phyloP scores from a whole-genome alignment of 176 grass and related monocot species.

The Cymbopogon citratus region DNA sequence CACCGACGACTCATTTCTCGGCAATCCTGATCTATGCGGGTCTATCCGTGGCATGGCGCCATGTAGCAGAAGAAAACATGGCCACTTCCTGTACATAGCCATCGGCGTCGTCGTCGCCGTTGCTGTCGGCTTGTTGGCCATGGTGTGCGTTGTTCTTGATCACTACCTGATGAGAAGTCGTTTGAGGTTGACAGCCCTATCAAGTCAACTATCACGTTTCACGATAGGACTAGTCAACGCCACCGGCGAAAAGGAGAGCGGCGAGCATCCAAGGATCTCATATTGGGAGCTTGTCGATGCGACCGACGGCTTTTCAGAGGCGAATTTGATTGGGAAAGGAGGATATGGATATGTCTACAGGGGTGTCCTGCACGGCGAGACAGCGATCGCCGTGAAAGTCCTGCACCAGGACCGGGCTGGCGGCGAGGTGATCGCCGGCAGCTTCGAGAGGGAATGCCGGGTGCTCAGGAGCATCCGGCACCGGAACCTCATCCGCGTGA shows the following conservation, averaged over 20 bases:
- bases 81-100: neutral
- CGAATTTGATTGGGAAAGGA: constrained; percentile 47
- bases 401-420: constrained; percentile 2
- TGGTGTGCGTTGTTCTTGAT: neutral
- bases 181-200: neutral
- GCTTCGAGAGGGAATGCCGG: constrained; percentile 69
- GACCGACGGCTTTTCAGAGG: constrained; percentile 48
- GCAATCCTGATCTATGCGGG: constrained; percentile 53
- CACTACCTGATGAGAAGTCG: neutral
- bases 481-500: constrained; percentile 71
- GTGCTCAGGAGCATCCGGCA: constrained; percentile 62
- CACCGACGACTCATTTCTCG: constrained; percentile 39
- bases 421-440: constrained; percentile 23
- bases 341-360: constrained; percentile 57
- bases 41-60: constrained; percentile 32
- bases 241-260: constrained; percentile 19
- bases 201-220: neutral
- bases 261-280: constrained; percentile 55
- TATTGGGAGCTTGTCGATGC: constrained; percentile 53
- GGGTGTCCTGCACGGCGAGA: constrained; percentile 35
- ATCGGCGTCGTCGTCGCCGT: neutral
- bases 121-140: neutral
- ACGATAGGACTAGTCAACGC: neutral
- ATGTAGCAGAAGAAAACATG: constrained; percentile 10
- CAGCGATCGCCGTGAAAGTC: constrained; percentile 54